Conservation (phyloP, 179 eudicot species). For the Silene coronaria region DNA sequence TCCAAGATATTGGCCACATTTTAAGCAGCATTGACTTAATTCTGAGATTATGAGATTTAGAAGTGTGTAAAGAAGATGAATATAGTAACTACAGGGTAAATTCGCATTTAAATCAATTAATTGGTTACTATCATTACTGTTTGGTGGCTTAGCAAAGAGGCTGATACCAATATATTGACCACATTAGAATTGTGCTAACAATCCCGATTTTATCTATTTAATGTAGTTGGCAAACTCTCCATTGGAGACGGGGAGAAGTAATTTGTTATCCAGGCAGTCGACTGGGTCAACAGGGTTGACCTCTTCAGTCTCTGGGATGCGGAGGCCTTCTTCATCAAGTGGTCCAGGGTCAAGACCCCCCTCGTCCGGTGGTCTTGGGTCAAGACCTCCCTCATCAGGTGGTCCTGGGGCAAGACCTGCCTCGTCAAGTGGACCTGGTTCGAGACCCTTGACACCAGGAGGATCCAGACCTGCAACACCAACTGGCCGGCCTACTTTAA, state of each 20-base stretch:
- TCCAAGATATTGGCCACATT: neutral
- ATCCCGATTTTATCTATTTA: constrained; percentile 3
- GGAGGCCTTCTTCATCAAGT: constrained; percentile 91
- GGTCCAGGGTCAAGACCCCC: constrained; percentile 77
- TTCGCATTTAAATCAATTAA: neutral
- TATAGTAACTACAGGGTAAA: neutral
- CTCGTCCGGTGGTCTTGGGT: constrained; percentile 59
- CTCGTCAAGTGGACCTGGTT: constrained; percentile 56
- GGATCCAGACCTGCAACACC: constrained; percentile 93
- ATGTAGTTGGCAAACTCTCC: constrained; percentile 66
- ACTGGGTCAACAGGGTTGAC: constrained; percentile 51
- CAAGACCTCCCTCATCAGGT: constrained; percentile 65
- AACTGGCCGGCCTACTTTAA: constrained; percentile 65
- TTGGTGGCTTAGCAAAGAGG: neutral
- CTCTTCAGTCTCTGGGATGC: constrained; percentile 53
- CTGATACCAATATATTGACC: neutral
- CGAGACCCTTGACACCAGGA: constrained; percentile 59
- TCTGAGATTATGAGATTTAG: neutral
- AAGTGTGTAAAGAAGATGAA: neutral
- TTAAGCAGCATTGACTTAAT: neutral
- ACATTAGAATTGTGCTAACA: constrained; percentile 1
- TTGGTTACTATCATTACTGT: neutral
- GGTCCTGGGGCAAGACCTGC: constrained; percentile 43
- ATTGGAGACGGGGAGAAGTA: constrained; percentile 60
- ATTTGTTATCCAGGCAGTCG: constrained; percentile 53